phyloP scores from a whole-genome alignment of 2,329 filamentous ascomycete species.

The Sporothrix phasma region DNA sequence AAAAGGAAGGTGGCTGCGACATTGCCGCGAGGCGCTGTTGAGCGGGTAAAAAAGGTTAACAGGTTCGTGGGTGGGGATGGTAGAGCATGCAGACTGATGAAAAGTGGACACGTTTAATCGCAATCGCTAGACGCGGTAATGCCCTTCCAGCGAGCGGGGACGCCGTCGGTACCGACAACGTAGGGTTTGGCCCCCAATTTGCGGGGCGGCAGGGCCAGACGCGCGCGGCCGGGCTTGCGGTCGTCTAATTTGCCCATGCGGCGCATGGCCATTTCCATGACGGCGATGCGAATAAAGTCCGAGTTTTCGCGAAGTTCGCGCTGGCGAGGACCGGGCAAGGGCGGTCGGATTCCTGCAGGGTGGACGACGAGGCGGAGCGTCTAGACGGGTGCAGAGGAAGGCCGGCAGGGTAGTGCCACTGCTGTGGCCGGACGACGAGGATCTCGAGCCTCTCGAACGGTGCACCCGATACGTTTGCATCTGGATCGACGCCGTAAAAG shows the following conservation, averaged over 20 bases:
- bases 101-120: background rate
- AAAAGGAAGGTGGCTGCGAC: background rate
- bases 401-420: background rate
- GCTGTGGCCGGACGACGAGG: background rate
- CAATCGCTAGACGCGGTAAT: conserved; percentile 9
- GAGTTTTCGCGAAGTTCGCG: conserved; percentile 60
- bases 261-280: conserved; percentile 65
- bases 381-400: background rate
- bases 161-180: conserved; percentile 46
- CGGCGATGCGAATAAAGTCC: conserved; percentile 60
- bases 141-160: conserved; percentile 50
- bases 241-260: conserved; percentile 56
- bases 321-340: conserved; percentile 42
- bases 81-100: too few relatives aligned
- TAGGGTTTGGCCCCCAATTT: conserved; percentile 45
- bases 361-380: background rate
- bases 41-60: background rate
- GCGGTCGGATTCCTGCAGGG: conserved; percentile 10
- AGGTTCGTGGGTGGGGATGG: background rate
- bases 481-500: conserved; percentile 57
- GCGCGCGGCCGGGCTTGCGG: conserved; percentile 55
- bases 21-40: background rate
- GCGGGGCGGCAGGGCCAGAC: conserved; percentile 57
- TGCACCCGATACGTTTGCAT: conserved; percentile 61
- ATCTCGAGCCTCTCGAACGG: conserved; percentile 24